A percentile compares a stretch with the other conserved stretches of the same genome.
Conservation (phyloP, 2,329 filamentous ascomycete genomes). For the Penicillium sp. region DNA sequence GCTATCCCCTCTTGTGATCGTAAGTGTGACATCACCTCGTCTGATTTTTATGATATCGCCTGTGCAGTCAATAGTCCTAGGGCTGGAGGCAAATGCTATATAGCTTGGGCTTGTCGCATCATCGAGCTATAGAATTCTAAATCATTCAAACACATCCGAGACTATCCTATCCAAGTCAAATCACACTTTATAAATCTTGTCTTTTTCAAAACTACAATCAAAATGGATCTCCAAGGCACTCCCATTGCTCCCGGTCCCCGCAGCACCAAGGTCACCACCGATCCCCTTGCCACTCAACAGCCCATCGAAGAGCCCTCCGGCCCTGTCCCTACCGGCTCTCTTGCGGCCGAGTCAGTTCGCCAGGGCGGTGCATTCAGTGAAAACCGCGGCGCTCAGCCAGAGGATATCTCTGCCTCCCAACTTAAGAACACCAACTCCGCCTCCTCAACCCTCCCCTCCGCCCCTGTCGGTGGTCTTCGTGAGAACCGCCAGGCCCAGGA, state of each 20-base stretch:
- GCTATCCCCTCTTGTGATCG: slow-evolving; percentile 12
- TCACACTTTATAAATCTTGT: not conserved
- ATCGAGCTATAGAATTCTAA: not conserved
- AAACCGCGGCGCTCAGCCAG: slow-evolving; percentile 57
- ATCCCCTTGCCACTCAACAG: slow-evolving; percentile 49
- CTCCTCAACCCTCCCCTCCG: slow-evolving; percentile 52
- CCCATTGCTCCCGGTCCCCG: slow-evolving; percentile 31
- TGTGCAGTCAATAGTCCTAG: not conserved
- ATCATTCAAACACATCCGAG: not conserved
- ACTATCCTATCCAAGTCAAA: not conserved
- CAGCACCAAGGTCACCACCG: slow-evolving; percentile 48
- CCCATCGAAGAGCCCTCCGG: slow-evolving; percentile 65
- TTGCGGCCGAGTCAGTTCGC: slow-evolving; percentile 71
- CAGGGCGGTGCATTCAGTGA: slow-evolving; percentile 60
- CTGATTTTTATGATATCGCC: slow-evolving; percentile 4
- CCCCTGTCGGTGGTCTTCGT: slow-evolving; percentile 47
- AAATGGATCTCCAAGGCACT: slow-evolving; percentile 44
- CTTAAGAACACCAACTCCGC: slow-evolving; percentile 57
- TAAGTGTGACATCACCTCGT: slow-evolving; percentile 35
- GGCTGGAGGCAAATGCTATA: slow-evolving; percentile 15
- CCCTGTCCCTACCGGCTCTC: slow-evolving; percentile 64
- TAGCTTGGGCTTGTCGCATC: slow-evolving; percentile 9
- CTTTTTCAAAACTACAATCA: slow-evolving; percentile 7
- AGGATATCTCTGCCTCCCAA: slow-evolving; percentile 51
- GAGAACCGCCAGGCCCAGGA: slow-evolving; percentile 45